Base-by-base conservation (phyloP, 352 stramenopile genomes). In the Phytophthora sp. region DNA sequence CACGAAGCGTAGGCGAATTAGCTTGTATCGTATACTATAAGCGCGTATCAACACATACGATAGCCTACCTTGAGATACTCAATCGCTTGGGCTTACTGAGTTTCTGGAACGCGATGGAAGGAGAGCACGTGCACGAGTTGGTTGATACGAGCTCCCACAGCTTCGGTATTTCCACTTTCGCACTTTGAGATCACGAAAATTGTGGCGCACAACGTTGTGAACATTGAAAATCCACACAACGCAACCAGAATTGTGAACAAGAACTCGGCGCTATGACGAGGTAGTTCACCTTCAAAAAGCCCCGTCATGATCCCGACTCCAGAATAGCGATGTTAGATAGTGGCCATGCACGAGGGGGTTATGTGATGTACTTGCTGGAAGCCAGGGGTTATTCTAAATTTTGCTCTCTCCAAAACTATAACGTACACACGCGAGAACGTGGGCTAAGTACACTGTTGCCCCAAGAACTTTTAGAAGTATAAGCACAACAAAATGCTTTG, bases 121-220 rank as follows among this genome's bases (percentile, higher is more conserved):
- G 64, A 80, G 0, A 89, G 64, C 11, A 89, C 46, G 42, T 89
- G 79, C 23, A 82, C 77, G 0, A 91, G 69, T 37, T 91, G 82
- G 24, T 89, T 88, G 42, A 88, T 84, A 15, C 73, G 66, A 6
- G 79, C 82, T 13, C 86, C 76, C 0, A 72, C 69, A 0, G 72
- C 63, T 54, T 91, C 82, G 0, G 63, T 58, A 7, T 79, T 72
- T 2, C 81, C 77, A 41, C 77, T 85, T 62, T 89, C 71, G 43
- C 82, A 88, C 41, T 88, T 88, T 17, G 82, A 91, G 13, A 89
- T 76, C 48, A 87, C 83, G 53, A 91, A 91, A 26, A 91, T 77
- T 23, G 80, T 91, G 1, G 77, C 77, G 8, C 77, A 88, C 17
- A 89, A 66, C 8, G 62, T 68, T 13, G 77, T 84, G 49, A 91